Evolutionary conservation across 2,329 filamentous ascomycete genomes (phyloP), one percentile per base, ranked within the genome.

Genomic region (Claviceps sp.): DNA sequence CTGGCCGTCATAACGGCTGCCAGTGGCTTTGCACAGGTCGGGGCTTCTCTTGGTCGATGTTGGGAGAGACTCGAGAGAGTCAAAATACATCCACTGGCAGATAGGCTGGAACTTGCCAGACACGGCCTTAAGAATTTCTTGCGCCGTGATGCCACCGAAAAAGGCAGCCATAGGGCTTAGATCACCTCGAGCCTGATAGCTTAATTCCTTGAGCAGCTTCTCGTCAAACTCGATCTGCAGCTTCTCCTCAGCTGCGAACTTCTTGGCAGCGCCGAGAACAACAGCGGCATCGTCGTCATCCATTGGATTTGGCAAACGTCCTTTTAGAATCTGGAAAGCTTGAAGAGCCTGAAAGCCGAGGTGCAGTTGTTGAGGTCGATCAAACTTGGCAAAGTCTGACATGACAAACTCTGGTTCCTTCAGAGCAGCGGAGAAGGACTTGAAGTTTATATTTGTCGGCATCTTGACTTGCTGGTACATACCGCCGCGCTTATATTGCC

Each of bases 71-170:
- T 98, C 93, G n/a, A 98, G 74, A 1, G 93, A 95, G 69, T 98
- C 93, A 61, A 96, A 94, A 74, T 98, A 97, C 66, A 98, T 78
- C 82, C 87, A 97, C 67, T 98, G 93, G 59, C 86, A 79, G 58
- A 97, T 84, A n/a, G 93, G 93, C 61, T 88, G 82, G 72, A 98
- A 98, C 70, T 98, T 98, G 60, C 93, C 93, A 50, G 93, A 98
- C 6, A 98, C 88, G 18, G 91, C 88, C 71, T 98, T 98, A 55
- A 98, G 78, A 22, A 96, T 85, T 68, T 98, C 93, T 66, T 98
- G 93, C 1, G 93, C 93, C 26, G 88, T 80, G 59, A 96, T 79
- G 60, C 93, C 93, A 67, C 93, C 93, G 63, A 96, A 97, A 70
- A 96, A 87, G 18, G 93, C 91, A 24, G 90, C 88, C 79, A 98